Evolutionary conservation across 805 yeast genomes (phyloP).

Genomic region (Ogataea sp.): DNA sequence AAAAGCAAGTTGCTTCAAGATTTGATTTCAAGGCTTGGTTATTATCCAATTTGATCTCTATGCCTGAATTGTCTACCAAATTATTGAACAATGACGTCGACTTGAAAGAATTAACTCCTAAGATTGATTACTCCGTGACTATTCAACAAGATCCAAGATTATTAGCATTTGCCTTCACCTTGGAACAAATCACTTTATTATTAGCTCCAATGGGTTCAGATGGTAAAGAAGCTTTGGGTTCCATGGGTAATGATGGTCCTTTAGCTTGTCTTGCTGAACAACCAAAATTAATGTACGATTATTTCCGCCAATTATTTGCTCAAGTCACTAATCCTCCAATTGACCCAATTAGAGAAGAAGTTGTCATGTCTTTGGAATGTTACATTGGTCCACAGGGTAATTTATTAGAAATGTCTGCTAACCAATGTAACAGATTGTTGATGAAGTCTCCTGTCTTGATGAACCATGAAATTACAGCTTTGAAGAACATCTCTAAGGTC

Average conservation of each 20-base stretch:
- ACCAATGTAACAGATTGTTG: slow-evolving; percentile 83
- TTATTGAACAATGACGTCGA: slow-evolving; percentile 34
- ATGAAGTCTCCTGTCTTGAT: slow-evolving; percentile 78
- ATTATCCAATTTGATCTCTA: slow-evolving; percentile 73
- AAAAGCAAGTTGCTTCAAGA: slow-evolving; percentile 67
- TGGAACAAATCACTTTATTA: slow-evolving; percentile 77
- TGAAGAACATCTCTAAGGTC: slow-evolving; percentile 61
- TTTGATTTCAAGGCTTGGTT: slow-evolving; percentile 94
- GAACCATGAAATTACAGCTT: slow-evolving; percentile 64
- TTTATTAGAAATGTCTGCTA: slow-evolving; percentile 82
- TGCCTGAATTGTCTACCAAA: slow-evolving; percentile 66
- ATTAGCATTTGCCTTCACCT: slow-evolving; percentile 86
- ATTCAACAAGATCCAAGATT: slow-evolving; percentile 80
- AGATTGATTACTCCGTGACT: slow-evolving; percentile 25
- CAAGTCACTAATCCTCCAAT: slow-evolving; percentile 99
- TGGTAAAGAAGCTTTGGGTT: slow-evolving; percentile 92
- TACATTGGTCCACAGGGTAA: slow-evolving; percentile 98
- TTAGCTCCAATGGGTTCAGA: slow-evolving; percentile 89
- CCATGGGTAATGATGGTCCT: slow-evolving; percentile 98
- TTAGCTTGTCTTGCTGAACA: slow-evolving; percentile 91
- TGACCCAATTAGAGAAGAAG: slow-evolving; percentile 94
- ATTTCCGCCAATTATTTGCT: slow-evolving; percentile 93
- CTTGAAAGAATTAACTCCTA: slow-evolving; percentile 15
- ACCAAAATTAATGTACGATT: slow-evolving; percentile 85
- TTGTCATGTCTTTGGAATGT: slow-evolving; percentile 96